Evolutionary conservation across 352 stramenopile species (phyloP), one percentile per base, ranked within the genome.

Genomic region (Globisporangium emineosum): DNA sequence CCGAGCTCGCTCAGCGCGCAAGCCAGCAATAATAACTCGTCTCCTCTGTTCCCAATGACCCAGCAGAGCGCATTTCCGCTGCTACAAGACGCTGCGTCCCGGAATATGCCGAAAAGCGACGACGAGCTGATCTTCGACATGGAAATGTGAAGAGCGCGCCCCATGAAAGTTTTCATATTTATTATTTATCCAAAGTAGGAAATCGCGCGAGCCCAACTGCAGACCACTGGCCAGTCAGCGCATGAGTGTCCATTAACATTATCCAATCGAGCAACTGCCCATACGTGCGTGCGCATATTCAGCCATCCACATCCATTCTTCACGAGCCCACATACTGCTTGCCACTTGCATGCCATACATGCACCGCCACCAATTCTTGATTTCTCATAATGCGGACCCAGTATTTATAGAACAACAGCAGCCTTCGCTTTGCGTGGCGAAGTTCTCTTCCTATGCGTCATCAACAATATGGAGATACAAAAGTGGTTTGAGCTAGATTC

Each of bases 91-190:
- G 51, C 19, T 2, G 4, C 23, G 19, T 57, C 29, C 19, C 12
- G 51, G 50, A 56, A 56, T 56, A 30, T 13, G 27, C 50, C 9
- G 42, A 30, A 63, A 15, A 35, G n/a, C 27, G 60, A 63, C 32
- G 65, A 71, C 29, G 60, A 67, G 25, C 49, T 71, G 21, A 71
- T 71, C 33, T 71, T 71, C 49, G 56, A 63, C 53, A 68, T 71
- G 65, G 65, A 71, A 21, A 64, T 71, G 53, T 71, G 17, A 47
- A 47, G 40, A 47, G 40, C 21, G 17, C 1, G 13, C n/a, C 4
- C 13, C n/a, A 7, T 13, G 8, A 15, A 56, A 53, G 47, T 23
- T 29, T 61, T 50, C n/a, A 45, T 60, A 61, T 57, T 63, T 33
- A 63, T 57, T 57, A 40, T 17, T 42, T 37, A 42, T 57, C 12